These are phyloP conservation scores for Phytophthora uliginosa DNA, from an alignment of 352 stramenopile species.

Conservation along the genomic window DNA sequence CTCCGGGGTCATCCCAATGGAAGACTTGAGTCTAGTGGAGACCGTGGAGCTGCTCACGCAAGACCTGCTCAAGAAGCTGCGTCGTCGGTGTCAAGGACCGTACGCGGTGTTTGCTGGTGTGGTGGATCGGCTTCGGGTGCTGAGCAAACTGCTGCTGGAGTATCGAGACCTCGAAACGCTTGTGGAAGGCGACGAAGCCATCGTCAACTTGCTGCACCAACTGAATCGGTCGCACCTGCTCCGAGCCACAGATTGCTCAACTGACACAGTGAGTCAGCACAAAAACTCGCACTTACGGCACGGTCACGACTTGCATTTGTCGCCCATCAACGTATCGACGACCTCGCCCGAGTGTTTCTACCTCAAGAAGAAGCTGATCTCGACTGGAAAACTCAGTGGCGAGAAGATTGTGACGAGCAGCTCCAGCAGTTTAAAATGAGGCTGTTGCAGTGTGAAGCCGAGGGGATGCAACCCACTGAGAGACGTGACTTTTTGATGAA, in stretches of 20 bases:
- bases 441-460: not conserved
- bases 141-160: conserved; percentile 13
- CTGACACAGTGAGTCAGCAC: not conserved
- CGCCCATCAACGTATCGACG: conserved; percentile 13
- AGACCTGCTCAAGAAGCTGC: conserved; percentile 3
- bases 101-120: conserved; percentile 9
- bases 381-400: conserved; percentile 12
- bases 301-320: conserved; percentile 10
- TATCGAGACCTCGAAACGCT: not conserved
- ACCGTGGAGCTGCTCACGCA: conserved; percentile 16
- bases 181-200: conserved; percentile 15
- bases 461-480: not conserved
- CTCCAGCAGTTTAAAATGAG: conserved; percentile 3
- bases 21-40: not conserved
- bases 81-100: conserved; percentile 1
- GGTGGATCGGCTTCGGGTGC: conserved; percentile 3
- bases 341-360: conserved; percentile 10
- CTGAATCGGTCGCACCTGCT: conserved; percentile 9
- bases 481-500: not conserved
- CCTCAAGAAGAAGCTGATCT: not conserved
- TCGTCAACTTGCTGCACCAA: conserved; percentile 10
- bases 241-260: not conserved
- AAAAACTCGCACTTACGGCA: not conserved
- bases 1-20: not conserved
- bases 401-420: not conserved